Evolutionary conservation across 306 rosid genomes (phyloP).

Genomic region (Lathyrus tuberosus): DNA sequence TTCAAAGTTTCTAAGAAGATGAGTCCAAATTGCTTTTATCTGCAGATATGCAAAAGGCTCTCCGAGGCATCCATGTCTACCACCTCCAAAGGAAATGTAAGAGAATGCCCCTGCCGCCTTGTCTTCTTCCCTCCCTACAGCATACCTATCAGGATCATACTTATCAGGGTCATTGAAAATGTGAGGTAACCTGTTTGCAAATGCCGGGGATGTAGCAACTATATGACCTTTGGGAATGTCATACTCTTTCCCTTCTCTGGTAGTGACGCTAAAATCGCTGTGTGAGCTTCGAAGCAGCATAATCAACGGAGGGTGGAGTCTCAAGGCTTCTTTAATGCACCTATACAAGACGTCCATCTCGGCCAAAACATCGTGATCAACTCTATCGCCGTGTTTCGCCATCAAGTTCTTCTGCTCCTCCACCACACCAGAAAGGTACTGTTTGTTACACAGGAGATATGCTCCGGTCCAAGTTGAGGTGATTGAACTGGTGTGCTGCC

Average conservation of each 20-base stretch:
- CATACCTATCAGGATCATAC: constrained; percentile 79
- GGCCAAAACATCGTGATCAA: constrained; percentile 89
- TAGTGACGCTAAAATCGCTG: constrained; percentile 71
- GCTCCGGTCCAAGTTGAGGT: constrained; percentile 99
- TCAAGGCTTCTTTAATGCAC: constrained; percentile 92
- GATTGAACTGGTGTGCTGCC: constrained; percentile 96
- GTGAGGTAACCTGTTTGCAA: constrained; percentile 83
- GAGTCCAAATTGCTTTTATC: constrained; percentile 95
- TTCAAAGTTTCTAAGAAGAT: constrained; percentile 91
- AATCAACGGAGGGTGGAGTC: constrained; percentile 93
- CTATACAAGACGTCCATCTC: constrained; percentile 91
- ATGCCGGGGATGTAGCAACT: constrained; percentile 93
- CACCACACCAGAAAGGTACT: constrained; percentile 67
- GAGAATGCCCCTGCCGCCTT: constrained; percentile 91
- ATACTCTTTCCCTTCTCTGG: constrained; percentile 76
- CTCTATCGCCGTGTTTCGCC: constrained; percentile 70
- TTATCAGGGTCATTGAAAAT: constrained; percentile 75
- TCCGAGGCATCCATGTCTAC: constrained; percentile 97
- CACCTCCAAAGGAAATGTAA: constrained; percentile 93
- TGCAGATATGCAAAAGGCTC: constrained; percentile 97
- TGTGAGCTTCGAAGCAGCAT: constrained; percentile 91
- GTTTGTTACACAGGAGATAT: constrained; percentile 68
- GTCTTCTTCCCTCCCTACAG: constrained; percentile 87
- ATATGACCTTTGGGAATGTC: constrained; percentile 96
- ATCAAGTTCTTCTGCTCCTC: constrained; percentile 79